Conservation (phyloP, 495 filamentous ascomycete species). For the Sporormia fimetaria region DNA sequence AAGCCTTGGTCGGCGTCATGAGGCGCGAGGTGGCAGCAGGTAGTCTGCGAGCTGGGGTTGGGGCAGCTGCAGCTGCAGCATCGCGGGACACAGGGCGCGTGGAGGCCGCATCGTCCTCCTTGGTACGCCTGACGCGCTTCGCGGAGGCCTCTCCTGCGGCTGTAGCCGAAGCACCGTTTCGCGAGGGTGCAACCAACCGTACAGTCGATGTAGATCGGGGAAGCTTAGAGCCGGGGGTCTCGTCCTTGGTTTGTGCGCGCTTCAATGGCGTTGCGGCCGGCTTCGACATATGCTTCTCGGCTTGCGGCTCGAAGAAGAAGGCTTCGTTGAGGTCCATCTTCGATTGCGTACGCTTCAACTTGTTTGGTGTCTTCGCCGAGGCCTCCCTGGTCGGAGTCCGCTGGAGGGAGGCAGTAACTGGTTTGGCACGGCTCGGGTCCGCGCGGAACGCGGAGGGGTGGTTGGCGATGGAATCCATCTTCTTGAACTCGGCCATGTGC, state of each 20-base stretch:
- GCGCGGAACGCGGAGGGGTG: conserved; percentile 72
- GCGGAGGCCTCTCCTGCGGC: conserved; percentile 25
- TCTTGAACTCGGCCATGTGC: conserved; percentile 82
- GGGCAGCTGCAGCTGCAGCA: conserved; percentile 34
- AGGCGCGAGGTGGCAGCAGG: conserved; percentile 43
- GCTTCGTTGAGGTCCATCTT: conserved; percentile 58
- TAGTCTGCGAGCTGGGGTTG: conserved; percentile 22
- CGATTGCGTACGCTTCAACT: conserved; percentile 58
- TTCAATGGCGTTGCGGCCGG: conserved; percentile 8
- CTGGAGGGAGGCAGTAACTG: conserved; percentile 50
- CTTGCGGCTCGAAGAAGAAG: no score
- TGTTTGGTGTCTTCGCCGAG: conserved; percentile 3
- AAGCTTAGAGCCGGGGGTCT: conserved; percentile 26
- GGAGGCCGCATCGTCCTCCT: conserved; percentile 48
- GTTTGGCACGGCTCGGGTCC: conserved; percentile 45
- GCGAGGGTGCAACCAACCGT: conserved; percentile 10
- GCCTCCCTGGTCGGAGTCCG: conserved; percentile 57
- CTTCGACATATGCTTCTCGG: not conserved
- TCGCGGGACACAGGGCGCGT: conserved; percentile 39
- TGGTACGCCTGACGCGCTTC: conserved; percentile 55
- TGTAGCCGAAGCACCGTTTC: conserved; percentile 7
- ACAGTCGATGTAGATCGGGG: conserved; percentile 29
- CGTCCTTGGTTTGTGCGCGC: conserved; percentile 30
- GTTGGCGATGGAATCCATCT: conserved; percentile 88
- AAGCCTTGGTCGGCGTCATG: conserved; percentile 73